These are phyloP conservation scores for Phaeosphaeriaceae sp. DNA, from an alignment of 2,329 filamentous ascomycete genomes.

Conservation along the genomic window DNA sequence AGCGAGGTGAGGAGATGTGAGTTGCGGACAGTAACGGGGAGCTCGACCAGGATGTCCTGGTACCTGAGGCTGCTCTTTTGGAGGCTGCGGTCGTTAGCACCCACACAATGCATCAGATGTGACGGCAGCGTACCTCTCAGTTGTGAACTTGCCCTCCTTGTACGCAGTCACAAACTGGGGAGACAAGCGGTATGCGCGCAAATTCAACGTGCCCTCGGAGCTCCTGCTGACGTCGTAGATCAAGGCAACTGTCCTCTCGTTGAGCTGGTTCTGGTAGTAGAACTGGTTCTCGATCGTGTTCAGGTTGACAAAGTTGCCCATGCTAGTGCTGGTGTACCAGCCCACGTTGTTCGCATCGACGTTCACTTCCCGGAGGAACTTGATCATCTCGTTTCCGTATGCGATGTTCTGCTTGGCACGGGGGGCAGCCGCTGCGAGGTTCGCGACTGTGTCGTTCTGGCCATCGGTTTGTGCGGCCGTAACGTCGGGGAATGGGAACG, in stretches of 20 bases:
- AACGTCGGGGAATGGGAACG: slow-evolving; percentile 88
- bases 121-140: slow-evolving; percentile 75
- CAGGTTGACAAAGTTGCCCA: slow-evolving; percentile 97
- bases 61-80: slow-evolving; percentile 94
- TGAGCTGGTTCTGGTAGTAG: slow-evolving; percentile 92
- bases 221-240: slow-evolving; percentile 96
- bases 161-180: slow-evolving; percentile 85
- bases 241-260: slow-evolving; percentile 84
- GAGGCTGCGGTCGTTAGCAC: slow-evolving; percentile 64
- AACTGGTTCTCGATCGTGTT: slow-evolving; percentile 98
- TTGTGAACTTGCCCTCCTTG: slow-evolving; percentile 98
- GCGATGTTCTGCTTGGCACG: slow-evolving; percentile 86
- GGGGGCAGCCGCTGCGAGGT: slow-evolving; percentile 84
- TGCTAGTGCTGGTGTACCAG: slow-evolving; percentile 98
- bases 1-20: slow-evolving; percentile 95
- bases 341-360: slow-evolving; percentile 97
- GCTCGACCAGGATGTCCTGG: slow-evolving; percentile 90
- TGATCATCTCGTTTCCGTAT: slow-evolving; percentile 98
- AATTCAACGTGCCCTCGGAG: slow-evolving; percentile 86
- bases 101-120: neutral
- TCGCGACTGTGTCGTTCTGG: slow-evolving; percentile 48
- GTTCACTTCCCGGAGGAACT: slow-evolving; percentile 94
- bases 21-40: slow-evolving; percentile 92
- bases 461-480: slow-evolving; percentile 67
- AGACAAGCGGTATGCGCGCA: slow-evolving; percentile 92